These are phyloP conservation scores for Auriscalpium orientale DNA, from an alignment of 768 basidiomycete species.

Conservation along the genomic window DNA sequence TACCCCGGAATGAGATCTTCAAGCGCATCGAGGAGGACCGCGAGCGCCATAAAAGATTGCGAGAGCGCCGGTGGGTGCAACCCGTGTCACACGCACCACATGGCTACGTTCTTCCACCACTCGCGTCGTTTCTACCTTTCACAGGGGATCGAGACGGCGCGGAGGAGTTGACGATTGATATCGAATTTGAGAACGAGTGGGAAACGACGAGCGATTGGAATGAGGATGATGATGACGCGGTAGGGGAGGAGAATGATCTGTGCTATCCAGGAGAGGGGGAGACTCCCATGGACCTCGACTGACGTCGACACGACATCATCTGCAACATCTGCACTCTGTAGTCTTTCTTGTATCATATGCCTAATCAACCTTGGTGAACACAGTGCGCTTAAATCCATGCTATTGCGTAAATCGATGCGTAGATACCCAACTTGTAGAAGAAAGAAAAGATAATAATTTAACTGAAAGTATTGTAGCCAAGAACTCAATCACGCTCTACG, in stretches of 20 bases:
- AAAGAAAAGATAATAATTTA: not conserved
- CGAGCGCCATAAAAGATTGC: conserved; percentile 85
- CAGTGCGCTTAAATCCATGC: too few relatives aligned
- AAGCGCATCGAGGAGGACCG: conserved; percentile 89
- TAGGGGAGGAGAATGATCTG: conserved; percentile 58
- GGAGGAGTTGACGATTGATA: conserved; percentile 60
- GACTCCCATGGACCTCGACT: conserved; percentile 35
- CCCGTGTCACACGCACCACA: conserved; percentile 50
- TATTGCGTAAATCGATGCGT: not conserved
- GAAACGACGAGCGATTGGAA: conserved; percentile 89
- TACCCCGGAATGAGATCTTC: conserved; percentile 55
- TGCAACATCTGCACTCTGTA: not conserved
- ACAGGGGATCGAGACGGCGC: conserved; percentile 44
- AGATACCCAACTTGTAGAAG: not conserved
- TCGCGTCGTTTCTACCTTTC: conserved; percentile 57
- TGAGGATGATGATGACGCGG: conserved; percentile 78
- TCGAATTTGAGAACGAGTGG: conserved; percentile 88
- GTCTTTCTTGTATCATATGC: not conserved
- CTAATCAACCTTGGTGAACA: too few relatives aligned
- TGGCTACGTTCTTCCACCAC: conserved; percentile 31
- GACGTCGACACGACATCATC: conserved; percentile 9
- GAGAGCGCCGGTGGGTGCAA: conserved; percentile 90
- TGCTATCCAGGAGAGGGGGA: conserved; percentile 54
- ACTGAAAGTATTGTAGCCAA: not conserved
- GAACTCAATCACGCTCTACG: conserved; percentile 1